Evolutionary conservation across 495 filamentous ascomycete genomes (phyloP), one percentile per base, ranked within the genome.

Genomic region (Penicillium lividum): DNA sequence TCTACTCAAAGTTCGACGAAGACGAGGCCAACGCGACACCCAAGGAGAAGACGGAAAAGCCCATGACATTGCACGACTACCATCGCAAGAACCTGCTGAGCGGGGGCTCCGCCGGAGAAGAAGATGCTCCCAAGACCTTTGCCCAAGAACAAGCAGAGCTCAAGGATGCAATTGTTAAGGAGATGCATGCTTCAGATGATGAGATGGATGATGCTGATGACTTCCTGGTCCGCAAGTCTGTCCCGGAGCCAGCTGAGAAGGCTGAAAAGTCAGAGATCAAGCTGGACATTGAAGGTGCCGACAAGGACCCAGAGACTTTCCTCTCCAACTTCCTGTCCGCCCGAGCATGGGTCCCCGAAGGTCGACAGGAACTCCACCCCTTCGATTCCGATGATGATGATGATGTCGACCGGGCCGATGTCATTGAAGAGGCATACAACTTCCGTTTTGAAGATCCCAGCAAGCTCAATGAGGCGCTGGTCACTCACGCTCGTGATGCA

Each of bases 381-480:
- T 88, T 98, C 53, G 92, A 97, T 57, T 95, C 91, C 0, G 94
- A 98, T 62, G 94, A 97, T 53, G 90, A 89, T 22, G 90, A 93
- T 51, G 89, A 92, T 30, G 88, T 92, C 49, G 79, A 84, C 13
- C 82, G 86, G 28, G 93, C 93, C 34, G 94, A 98, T 28, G 83
- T 84, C 29, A 92, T 92, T 62, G 94, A 98, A 70, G 82, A 88
- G 53, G 93, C 92, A n/a, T 98, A 95, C 77, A 98, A 98, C 72
- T 77, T 97, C 72, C 89, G 94, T 27, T 98, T 98, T 65, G 94
- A 98, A 66, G 89, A 98, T 64, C 92, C 94, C 1, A 81, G 80
- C 63, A 88, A 86, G 60, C 82, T 88, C 58, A 96, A 97, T 62
- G 90, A 96, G 66, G 84, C 88, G 51, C 70, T 97, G 3, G 84